Base-by-base conservation (phyloP, 768 basidiomycete species). In the Hebeloma cylindrosporum region DNA sequence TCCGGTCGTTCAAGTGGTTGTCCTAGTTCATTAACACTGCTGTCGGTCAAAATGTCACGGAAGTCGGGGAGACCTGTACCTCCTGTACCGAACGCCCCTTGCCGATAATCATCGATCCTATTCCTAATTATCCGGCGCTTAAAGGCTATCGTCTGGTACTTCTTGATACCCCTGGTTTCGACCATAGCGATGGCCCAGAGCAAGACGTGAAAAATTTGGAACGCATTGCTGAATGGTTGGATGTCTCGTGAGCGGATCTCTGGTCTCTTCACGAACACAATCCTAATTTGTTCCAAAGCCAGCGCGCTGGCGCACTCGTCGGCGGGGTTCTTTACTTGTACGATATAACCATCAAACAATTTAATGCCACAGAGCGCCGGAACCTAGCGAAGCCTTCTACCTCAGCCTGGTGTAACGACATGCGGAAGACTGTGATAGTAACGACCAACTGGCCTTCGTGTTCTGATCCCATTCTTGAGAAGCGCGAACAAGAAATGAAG, bases 241-340 rank as follows among this genome's bases (percentile, higher is more conserved):
- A 9, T 7, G 7, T 7, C 7, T 9, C 8, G 33, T 34, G 16
- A 34, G 33, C 17, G 9, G 7, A 34, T 7, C 17, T 7, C 33
- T 9, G 7, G 9, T 34, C 7, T 17, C 16, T 9, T 16, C 9
- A 7, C 33, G 28, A 29, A n/a, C 3, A 14, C 28, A 29, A 29
- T 8, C n/a, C n/a, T 29, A 29, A 29, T 29, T 29, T n/a, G 7
- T 8, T 29, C 28, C 28, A 8, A 29, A 29, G 28, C n/a, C 28
- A n/a, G 8, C 34, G 20, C 8, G 11, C 13, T 10, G 34, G 20
- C 18, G 34, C 5, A n/a, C 35, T 10, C 16, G 23, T 52, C 17
- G 32, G 27, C 33, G 51, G 51, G n/a, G 28, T 48, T n/a, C 35
- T 52, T 37, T 52, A 52, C 39, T 32, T 45, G 13, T 47, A 52